Evolutionary conservation across 2,329 filamentous ascomycete genomes (phyloP).

Genomic region (Claviceps arundinis): DNA sequence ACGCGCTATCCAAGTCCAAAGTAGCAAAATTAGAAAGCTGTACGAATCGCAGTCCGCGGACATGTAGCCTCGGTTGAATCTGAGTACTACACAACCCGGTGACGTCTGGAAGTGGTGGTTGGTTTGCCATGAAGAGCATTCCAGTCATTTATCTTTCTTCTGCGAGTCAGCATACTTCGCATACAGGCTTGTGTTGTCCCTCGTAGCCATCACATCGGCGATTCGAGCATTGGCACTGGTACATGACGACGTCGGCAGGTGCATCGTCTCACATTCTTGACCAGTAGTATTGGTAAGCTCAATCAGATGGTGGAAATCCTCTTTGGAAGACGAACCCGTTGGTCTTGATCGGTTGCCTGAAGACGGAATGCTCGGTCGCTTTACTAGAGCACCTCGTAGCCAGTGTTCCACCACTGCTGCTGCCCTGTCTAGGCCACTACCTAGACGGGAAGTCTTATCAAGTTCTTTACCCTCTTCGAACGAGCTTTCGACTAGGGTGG

Average conservation of each 20-base stretch:
- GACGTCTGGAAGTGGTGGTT: neutral
- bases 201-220: constrained; percentile 22
- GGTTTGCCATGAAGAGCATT: neutral
- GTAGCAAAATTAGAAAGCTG: neutral
- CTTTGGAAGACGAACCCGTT: constrained; percentile 8
- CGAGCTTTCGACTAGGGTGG: constrained; percentile 37
- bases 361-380: constrained; percentile 40
- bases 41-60: neutral
- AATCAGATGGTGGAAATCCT: constrained; percentile 49
- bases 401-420: constrained; percentile 82
- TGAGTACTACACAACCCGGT: neutral
- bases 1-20: neutral
- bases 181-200: constrained; percentile 22
- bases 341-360: constrained; percentile 25
- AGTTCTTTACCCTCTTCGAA: constrained; percentile 34
- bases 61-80: neutral
- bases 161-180: neutral
- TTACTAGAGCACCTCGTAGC: constrained; percentile 68
- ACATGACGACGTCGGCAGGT: constrained; percentile 18
- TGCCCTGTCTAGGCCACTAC: constrained; percentile 60
- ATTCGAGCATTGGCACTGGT: constrained; percentile 23
- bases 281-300: constrained; percentile 52
- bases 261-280: constrained; percentile 32
- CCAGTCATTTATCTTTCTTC: constrained; percentile 29
- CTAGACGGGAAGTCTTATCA: constrained; percentile 28